These are phyloP conservation scores for Pezicula carpinea DNA, from an alignment of 2,329 filamentous ascomycete genomes.

Conservation along the genomic window DNA sequence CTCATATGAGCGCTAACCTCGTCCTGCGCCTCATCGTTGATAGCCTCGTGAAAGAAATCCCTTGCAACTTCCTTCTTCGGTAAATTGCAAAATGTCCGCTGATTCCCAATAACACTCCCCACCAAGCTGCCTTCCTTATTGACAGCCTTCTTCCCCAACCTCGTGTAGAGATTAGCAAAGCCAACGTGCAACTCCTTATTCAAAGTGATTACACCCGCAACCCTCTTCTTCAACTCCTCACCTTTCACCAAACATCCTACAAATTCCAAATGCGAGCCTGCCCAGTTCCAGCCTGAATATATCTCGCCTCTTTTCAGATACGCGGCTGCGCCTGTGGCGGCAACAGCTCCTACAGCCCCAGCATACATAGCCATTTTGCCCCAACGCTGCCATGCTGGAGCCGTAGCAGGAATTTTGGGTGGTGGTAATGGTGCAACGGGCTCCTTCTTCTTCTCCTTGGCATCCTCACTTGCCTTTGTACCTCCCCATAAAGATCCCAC, in stretches of 20 bases:
- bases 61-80: slow-evolving; percentile 48
- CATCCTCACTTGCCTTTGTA: slow-evolving; percentile 20
- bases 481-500: slow-evolving; percentile 55
- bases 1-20: slow-evolving; percentile 78
- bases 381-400: slow-evolving; percentile 67
- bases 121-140: slow-evolving; percentile 48
- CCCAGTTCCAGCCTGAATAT: slow-evolving; percentile 72
- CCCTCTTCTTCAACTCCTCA: slow-evolving; percentile 72
- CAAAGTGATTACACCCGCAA: slow-evolving; percentile 63
- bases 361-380: slow-evolving; percentile 82
- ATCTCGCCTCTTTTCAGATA: slow-evolving; percentile 83
- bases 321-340: slow-evolving; percentile 76
- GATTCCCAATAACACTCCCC: slow-evolving; percentile 56
- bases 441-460: slow-evolving; percentile 28
- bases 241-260: slow-evolving; percentile 83
- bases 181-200: slow-evolving; percentile 63
- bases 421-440: slow-evolving; percentile 34
- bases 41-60: slow-evolving; percentile 61
- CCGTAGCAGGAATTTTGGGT: slow-evolving; percentile 35
- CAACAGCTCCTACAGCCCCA: slow-evolving; percentile 77
- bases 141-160: slow-evolving; percentile 65
- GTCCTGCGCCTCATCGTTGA: slow-evolving; percentile 75
- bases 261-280: slow-evolving; percentile 86
- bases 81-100: slow-evolving; percentile 86
- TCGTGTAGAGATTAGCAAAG: slow-evolving; percentile 83